A percentile compares a stretch with the other conserved stretches of the same genome.
Conservation (phyloP, 2,329 filamentous ascomycete genomes). For the Alternaria dauci region DNA sequence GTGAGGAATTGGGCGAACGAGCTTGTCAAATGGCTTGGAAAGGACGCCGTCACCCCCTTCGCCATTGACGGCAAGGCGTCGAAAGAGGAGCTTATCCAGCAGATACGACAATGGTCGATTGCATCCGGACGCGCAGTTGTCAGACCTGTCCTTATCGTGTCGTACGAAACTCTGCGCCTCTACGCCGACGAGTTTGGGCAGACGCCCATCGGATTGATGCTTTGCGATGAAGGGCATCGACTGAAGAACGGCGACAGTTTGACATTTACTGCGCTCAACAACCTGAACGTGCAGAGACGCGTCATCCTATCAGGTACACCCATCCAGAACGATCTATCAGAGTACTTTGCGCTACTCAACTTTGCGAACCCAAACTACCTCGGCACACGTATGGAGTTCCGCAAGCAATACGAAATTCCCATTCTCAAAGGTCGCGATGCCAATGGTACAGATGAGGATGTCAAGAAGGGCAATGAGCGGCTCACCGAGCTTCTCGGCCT, state of each 20-base stretch:
- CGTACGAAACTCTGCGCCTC: slow-evolving; percentile 92
- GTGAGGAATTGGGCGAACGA: slow-evolving; percentile 99
- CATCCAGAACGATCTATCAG: slow-evolving; percentile 97
- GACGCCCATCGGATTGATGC: slow-evolving; percentile 87
- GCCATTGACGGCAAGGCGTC: slow-evolving; percentile 96
- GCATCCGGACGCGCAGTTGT: slow-evolving; percentile 88
- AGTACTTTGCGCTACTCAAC: slow-evolving; percentile 95
- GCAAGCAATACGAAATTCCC: slow-evolving; percentile 91
- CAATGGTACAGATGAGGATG: slow-evolving; percentile 82
- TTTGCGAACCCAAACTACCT: slow-evolving; percentile 95
- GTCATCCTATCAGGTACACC: slow-evolving; percentile 97
- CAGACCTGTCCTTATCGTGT: slow-evolving; percentile 93
- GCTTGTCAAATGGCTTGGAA: slow-evolving; percentile 92
- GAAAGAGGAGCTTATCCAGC: slow-evolving; percentile 89
- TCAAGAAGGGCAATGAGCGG: slow-evolving; percentile 82
- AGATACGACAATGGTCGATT: slow-evolving; percentile 94
- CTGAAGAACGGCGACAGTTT: slow-evolving; percentile 97
- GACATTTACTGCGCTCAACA: slow-evolving; percentile 91
- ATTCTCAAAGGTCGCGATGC: slow-evolving; percentile 93
- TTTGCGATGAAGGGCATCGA: slow-evolving; percentile 96
- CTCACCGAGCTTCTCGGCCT: slow-evolving; percentile 80
- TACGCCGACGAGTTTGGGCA: slow-evolving; percentile 91
- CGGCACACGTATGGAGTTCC: slow-evolving; percentile 87
- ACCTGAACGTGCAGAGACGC: slow-evolving; percentile 85
- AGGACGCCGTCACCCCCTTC: slow-evolving; percentile 89